Conservation (phyloP, 805 yeast species). For the Candida nanaspora region DNA sequence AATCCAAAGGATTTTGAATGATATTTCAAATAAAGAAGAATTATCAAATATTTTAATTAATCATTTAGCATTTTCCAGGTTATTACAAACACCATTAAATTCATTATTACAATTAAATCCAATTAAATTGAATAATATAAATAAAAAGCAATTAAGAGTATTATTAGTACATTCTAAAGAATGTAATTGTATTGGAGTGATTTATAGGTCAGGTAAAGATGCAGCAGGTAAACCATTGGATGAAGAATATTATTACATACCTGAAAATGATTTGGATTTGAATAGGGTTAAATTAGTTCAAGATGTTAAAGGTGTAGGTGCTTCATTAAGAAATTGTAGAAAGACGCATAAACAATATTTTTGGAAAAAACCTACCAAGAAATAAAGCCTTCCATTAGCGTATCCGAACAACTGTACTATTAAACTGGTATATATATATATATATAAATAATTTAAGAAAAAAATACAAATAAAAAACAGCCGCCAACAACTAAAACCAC, state of each 20-base stretch:
- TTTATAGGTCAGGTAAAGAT: constrained; percentile 85
- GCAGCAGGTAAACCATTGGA: constrained; percentile 94
- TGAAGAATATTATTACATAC: constrained; percentile 86
- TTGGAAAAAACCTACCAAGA: constrained; percentile 55
- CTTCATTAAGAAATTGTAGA: constrained; percentile 80
- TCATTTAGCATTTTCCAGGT: constrained; percentile 84
- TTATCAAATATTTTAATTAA: constrained; percentile 65
- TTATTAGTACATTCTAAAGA: constrained; percentile 28
- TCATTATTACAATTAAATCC: constrained; percentile 52
- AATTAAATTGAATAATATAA: constrained; percentile 40
- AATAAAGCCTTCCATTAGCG: no score
- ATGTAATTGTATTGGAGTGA: constrained; percentile 73
- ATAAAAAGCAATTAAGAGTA: constrained; percentile 37
- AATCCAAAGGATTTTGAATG: constrained; percentile 20
- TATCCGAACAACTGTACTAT: no score
- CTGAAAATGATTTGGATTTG: constrained; percentile 71
- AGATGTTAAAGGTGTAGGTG: constrained; percentile 71
- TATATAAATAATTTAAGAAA: no score
- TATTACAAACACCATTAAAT: constrained; percentile 82
- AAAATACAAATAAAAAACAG: no score
- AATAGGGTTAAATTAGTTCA: constrained; percentile 66
- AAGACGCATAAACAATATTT: constrained; percentile 87
- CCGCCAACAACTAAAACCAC: no score
- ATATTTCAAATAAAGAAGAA: constrained; percentile 37
- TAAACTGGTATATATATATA: no score